phyloP scores from a whole-genome alignment of 257 asterid genomes.

The Plantago ovata region DNA sequence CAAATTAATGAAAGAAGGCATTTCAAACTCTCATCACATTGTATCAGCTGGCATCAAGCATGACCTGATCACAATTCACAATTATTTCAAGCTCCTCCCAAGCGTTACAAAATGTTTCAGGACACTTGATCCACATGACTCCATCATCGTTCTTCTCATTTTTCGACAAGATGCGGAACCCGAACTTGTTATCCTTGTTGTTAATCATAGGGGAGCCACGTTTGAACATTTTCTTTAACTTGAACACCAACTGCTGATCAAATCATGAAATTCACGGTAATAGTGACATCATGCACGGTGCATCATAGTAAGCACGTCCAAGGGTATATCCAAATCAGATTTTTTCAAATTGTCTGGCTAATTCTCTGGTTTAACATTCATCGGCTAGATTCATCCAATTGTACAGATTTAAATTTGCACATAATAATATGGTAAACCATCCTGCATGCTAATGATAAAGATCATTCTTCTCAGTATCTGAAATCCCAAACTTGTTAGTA shows the following conservation, averaged over 20 bases:
- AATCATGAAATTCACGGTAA: conserved; percentile 58
- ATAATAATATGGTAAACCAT: too few species aligned
- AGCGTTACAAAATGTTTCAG: conserved; percentile 63
- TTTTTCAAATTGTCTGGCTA: too few species aligned
- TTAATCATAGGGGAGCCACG: conserved; percentile 65
- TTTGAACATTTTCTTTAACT: conserved; percentile 57
- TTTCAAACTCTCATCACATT: conserved; percentile 40
- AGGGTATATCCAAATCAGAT: conserved; percentile 40
- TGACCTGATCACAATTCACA: conserved; percentile 67
- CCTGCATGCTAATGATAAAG: too few species aligned
- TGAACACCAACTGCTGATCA: conserved; percentile 74
- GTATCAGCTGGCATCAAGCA: conserved; percentile 81
- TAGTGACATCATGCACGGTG: conserved; percentile 81
- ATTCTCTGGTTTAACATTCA: too few species aligned
- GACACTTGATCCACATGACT: conserved; percentile 49
- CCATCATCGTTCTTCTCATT: conserved; percentile 23
- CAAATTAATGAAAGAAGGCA: conserved; percentile 53
- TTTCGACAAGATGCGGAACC: conserved; percentile 50
- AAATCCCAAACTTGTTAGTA: too few species aligned
- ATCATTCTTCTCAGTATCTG: too few species aligned
- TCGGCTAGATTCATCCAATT: too few species aligned
- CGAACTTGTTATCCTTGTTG: conserved; percentile 45
- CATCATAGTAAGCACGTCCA: conserved; percentile 59
- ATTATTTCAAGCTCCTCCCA: conserved; percentile 68
- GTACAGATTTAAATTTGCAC: too few species aligned